A percentile compares a stretch with the other conserved stretches of the same genome.
These are phyloP conservation scores for Takashimella koratensis DNA, from an alignment of 1,284 basidiomycete genomes.

Conservation along the genomic window DNA sequence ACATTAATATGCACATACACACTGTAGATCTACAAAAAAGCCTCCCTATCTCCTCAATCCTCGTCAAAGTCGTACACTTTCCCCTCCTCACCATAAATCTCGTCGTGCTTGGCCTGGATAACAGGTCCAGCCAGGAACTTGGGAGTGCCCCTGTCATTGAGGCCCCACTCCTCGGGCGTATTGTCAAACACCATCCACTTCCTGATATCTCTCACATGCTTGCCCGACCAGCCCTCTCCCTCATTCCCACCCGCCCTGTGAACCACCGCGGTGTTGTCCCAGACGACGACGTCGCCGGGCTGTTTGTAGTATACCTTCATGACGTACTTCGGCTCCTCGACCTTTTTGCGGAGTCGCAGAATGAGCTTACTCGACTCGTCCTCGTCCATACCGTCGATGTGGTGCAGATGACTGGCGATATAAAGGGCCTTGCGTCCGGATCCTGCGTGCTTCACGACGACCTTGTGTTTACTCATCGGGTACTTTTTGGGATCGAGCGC, in stretches of 20 bases:
- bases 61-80: constrained; percentile 24
- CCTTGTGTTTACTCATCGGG: constrained; percentile 16
- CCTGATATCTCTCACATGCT: constrained; percentile 17
- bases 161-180: constrained; percentile 19
- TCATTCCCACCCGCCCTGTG: constrained; percentile 14
- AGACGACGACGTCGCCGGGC: constrained; percentile 16
- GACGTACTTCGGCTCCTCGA: constrained; percentile 17
- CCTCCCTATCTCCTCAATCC: too few species aligned
- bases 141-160: constrained; percentile 9
- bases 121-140: constrained; percentile 16
- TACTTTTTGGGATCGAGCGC: constrained; percentile 15
- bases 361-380: constrained; percentile 12
- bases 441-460: constrained; percentile 12
- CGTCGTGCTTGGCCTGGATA: constrained; percentile 20
- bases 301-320: constrained; percentile 17
- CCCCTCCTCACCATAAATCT: constrained; percentile 14
- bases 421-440: constrained; percentile 15
- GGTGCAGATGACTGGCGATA: constrained; percentile 19
- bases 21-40: background rate
- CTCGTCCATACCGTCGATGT: constrained; percentile 18
- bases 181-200: constrained; percentile 22
- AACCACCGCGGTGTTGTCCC: constrained; percentile 19
- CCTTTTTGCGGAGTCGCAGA: constrained; percentile 8
- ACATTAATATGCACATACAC: background rate
- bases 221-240: constrained; percentile 16